Evolutionary conservation across 495 filamentous ascomycete species (phyloP), one percentile per base, ranked within the genome.

Genomic region (Aspergillus homomorphus): DNA sequence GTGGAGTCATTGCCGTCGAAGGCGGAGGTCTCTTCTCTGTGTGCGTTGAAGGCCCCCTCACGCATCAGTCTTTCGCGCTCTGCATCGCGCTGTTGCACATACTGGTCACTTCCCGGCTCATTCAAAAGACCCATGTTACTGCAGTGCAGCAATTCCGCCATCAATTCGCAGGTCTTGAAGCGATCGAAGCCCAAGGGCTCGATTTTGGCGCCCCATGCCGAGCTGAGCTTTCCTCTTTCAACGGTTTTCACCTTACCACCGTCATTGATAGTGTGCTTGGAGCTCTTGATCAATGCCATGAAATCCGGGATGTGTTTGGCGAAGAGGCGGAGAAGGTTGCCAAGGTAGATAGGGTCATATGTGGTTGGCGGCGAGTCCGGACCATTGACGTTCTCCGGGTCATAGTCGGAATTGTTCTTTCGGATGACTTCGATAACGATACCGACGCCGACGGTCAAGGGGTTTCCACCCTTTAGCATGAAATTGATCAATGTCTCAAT

Each of bases 321-420:
- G 68, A 98, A 99, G 33, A 91, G 79, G 44, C 95, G 86, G 24
- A 99, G 85, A n/a, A 98, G 78, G 21, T 87, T 91, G 15, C 94
- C 94, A 6, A 99, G 87, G 64, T 98, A 99, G 55, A 99, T 99
- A 5, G 94, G 95, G 66, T 99, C 94, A 50, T 89, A 88, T 62
- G 84, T 87, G 12, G 90, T 90, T 3, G 92, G 91, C 53, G 84
- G 73, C 10, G 89, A 82, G 58, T 91, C 88, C 38, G 89, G 85
- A 49, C 89, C 88, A 48, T 87, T 79, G 45, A 89, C 82, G 60
- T 89, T 87, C 61, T 98, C 95, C 3, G 92, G 89, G 63, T 99
- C 94, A 66, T 99, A 99, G 71, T 99, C 94, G 0, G 95, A 98
- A 67, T 99, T 99, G 66, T 99, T 99, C 76, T 99, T 99, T 51